Evolutionary conservation across 1,284 basidiomycete genomes (phyloP), one percentile per base, ranked within the genome.

Genomic region (Ustilago lituana): DNA sequence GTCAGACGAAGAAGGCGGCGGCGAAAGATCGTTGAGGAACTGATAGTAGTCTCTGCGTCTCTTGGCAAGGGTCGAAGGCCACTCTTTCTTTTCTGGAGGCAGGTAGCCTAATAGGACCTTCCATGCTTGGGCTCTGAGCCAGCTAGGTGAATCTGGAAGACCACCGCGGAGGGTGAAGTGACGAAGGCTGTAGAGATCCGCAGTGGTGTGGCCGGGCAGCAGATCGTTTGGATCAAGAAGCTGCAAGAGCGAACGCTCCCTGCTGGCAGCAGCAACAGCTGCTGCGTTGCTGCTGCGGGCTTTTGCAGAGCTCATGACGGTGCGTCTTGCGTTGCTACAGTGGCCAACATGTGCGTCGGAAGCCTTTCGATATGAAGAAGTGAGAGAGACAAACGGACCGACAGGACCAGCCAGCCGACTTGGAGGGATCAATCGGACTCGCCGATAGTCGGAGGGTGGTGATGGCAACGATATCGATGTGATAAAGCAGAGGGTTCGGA

Each of bases 81-180:
- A 82, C 19, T 74, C 62, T 19, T 58, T 55, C 65, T 80, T 79
- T 17, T 80, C 78, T 22, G 65, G 61, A 1, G 77, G 72, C 11
- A 82, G 43, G 50, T 76, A 79, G 29, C 71, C 74, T 14, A 82
- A 57, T 3, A 82, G 53, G 3, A 81, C 67, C 32, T 77, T 77
- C 78, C 79, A 82, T 6, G 78, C 73, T 50, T 78, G 76, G 2
- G 80, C 56, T 26, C 80, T 53, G 15, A 79, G 66, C 80, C 80
- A 82, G 22, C 49, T 33, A 1, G 73, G 75, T 7, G 62, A 52
- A 29, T 70, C 61, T 31, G 65, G 60, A 11, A 78, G 55, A 15
- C 66, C 60, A 39, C 70, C 74, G 27, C 59, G 69, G 11, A 71
- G 62, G 26, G 56, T 74, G 20, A 78, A 62, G 26, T 79, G 77